Conservation (phyloP, 1,139 yeast species). For the Arxiozyma bovina region DNA sequence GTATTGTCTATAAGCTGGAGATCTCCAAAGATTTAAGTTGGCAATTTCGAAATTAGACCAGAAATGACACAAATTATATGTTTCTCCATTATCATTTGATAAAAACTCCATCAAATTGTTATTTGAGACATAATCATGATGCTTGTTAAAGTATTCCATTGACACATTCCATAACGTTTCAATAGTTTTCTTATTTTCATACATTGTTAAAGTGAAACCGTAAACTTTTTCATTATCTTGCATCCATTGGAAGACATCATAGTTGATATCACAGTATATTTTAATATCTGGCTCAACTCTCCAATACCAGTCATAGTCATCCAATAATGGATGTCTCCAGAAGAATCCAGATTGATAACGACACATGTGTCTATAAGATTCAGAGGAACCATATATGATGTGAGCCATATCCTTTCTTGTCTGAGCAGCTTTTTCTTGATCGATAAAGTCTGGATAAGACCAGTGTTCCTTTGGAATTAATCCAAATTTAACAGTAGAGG, state of each 20-base stretch:
- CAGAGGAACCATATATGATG: slow-evolving; percentile 55
- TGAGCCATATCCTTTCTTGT: slow-evolving; percentile 44
- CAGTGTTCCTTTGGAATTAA: slow-evolving; percentile 45
- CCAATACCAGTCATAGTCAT: slow-evolving; percentile 82
- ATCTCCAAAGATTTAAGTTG: slow-evolving; percentile 63
- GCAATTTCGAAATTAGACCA: slow-evolving; percentile 86
- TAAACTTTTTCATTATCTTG: slow-evolving; percentile 63
- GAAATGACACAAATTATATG: slow-evolving; percentile 76
- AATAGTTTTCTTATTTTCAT: slow-evolving; percentile 73
- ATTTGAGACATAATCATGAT: slow-evolving; percentile 56
- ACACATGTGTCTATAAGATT: slow-evolving; percentile 80
- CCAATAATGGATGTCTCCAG: slow-evolving; percentile 66
- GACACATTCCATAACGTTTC: slow-evolving; percentile 76
- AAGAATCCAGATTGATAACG: slow-evolving; percentile 88
- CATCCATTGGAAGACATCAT: slow-evolving; percentile 79
- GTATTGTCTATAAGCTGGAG: slow-evolving; percentile 56
- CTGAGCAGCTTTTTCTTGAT: slow-evolving; percentile 47
- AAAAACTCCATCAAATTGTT: slow-evolving; percentile 61
- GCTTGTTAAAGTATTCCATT: slow-evolving; percentile 51
- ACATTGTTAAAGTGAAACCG: slow-evolving; percentile 74
- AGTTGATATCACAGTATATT: slow-evolving; percentile 69
- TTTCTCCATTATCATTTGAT: slow-evolving; percentile 53
- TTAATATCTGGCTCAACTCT: slow-evolving; percentile 84
- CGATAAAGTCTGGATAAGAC: slow-evolving; percentile 54
- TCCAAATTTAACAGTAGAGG: slow-evolving; percentile 51